A percentile compares a stretch with the other conserved stretches of the same genome.
phyloP scores from a whole-genome alignment of 176 grass and related monocot species.

The Microstegium vimineum region DNA sequence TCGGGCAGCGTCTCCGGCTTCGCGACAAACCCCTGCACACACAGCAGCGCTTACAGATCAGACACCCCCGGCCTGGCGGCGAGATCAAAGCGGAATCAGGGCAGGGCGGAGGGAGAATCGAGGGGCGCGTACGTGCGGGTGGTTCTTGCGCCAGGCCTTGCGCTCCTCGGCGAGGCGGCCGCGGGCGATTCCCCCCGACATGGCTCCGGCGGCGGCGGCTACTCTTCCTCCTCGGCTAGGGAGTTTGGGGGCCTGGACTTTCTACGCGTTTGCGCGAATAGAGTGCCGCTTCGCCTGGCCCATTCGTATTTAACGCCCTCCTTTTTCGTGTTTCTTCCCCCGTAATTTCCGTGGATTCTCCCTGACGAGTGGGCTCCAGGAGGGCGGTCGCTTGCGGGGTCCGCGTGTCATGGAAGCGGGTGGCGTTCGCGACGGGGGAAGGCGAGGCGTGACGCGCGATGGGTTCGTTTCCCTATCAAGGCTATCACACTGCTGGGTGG shows the following conservation, averaged over 20 bases:
- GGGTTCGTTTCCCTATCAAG: background rate
- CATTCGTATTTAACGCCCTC: constrained; percentile 23
- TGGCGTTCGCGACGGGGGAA: background rate
- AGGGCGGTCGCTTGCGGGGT: background rate
- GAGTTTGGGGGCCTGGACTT: background rate
- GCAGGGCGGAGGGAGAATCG: background rate
- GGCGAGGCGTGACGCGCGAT: background rate
- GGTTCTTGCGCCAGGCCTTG: constrained; percentile 93
- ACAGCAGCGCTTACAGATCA: too few relatives aligned
- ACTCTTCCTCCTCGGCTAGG: background rate
- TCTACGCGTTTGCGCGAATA: background rate
- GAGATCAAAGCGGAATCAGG: background rate
- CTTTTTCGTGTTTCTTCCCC: background rate
- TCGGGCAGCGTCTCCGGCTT: constrained; percentile 78
- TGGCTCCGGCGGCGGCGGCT: background rate
- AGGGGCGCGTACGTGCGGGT: constrained; percentile 65
- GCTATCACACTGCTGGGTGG: background rate
- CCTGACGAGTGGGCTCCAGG: background rate
- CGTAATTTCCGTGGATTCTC: background rate
- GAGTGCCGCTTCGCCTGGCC: background rate
- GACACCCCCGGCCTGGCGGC: background rate
- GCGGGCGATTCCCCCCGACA: constrained; percentile 87
- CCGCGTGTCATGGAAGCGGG: background rate
- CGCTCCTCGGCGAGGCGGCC: constrained; percentile 94
- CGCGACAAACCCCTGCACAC: constrained; percentile 76